These are phyloP conservation scores for Leishmania major DNA, from an alignment of 208 protist species.

Conservation along the genomic window DNA sequence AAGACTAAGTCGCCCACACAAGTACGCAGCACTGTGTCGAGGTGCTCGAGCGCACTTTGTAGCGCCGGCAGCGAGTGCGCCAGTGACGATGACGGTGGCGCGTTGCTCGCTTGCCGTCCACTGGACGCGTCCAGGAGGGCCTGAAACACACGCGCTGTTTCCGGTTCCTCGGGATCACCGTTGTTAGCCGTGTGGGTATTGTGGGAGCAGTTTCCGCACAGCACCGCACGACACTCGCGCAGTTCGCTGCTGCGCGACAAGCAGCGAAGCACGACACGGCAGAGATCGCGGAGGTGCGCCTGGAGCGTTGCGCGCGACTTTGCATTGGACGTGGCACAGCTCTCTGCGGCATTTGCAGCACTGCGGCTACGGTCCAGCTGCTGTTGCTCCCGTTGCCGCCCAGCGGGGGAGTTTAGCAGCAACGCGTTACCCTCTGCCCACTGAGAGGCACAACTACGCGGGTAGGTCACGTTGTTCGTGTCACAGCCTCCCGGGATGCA, in stretches of 20 bases:
- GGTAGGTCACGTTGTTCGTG: neutral
- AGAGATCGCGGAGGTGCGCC: neutral
- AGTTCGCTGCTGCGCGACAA: slow-evolving; percentile 18
- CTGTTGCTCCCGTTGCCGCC: neutral
- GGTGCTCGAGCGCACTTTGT: neutral
- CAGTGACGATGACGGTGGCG: neutral
- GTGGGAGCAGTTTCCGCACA: neutral
- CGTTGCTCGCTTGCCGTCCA: neutral
- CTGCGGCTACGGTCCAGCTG: neutral
- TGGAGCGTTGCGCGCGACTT: neutral
- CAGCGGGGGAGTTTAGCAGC: neutral
- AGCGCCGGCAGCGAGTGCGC: neutral
- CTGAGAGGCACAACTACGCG: neutral
- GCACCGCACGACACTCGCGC: neutral
- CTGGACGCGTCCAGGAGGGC: neutral
- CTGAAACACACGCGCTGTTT: neutral
- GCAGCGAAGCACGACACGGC: slow-evolving; percentile 1
- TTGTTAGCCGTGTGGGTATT: neutral
- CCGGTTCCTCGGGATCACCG: neutral
- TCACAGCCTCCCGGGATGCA: neutral
- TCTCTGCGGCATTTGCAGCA: neutral
- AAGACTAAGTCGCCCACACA: slow-evolving; percentile 23
- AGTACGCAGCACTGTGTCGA: slow-evolving; percentile 8
- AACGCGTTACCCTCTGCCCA: neutral
- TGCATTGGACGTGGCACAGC: neutral